A percentile compares a stretch with the other conserved stretches of the same genome.
Evolutionary conservation across 139 green algal species (phyloP).

Genomic region (Dunaliella primolecta): DNA sequence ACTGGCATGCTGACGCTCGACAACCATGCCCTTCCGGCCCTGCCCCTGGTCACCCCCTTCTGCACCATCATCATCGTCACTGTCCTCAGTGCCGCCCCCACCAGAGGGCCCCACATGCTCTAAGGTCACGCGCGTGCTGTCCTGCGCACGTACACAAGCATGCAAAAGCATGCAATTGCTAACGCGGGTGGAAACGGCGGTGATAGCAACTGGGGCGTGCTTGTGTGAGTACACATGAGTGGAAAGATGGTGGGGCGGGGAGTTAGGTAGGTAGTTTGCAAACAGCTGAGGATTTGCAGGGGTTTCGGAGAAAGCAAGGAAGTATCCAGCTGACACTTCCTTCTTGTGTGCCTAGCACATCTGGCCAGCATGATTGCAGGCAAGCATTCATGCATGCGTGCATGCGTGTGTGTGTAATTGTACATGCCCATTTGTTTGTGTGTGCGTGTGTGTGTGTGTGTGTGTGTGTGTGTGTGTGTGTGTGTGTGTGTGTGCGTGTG

Average conservation of each 20-base stretch:
- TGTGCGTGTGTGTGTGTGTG: too few species aligned
- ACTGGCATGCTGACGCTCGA: slow-evolving; percentile 42
- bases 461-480: too few species aligned
- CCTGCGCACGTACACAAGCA: background rate
- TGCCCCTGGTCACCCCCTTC: slow-evolving; percentile 2
- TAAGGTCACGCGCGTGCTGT: background rate
- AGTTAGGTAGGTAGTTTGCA: background rate
- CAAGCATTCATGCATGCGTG: too few species aligned
- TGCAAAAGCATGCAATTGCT: background rate
- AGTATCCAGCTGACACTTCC: too few species aligned
- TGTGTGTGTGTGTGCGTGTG: too few species aligned
- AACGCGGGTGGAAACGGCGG: background rate
- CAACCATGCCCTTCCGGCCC: slow-evolving; percentile 6
- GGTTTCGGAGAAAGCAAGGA: too few species aligned
- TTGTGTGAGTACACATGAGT: background rate
- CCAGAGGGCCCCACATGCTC: background rate
- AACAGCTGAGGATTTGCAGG: too few species aligned
- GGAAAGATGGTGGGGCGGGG: background rate
- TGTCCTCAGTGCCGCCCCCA: background rate
- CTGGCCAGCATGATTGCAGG: too few species aligned
- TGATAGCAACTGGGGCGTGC: background rate
- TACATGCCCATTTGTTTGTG: too few species aligned
- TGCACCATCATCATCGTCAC: slow-evolving; percentile 3
- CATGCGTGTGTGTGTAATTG: too few species aligned
- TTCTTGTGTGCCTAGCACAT: too few species aligned